Conservation (phyloP, 805 yeast genomes). For the Metschnikowia sp. region DNA sequence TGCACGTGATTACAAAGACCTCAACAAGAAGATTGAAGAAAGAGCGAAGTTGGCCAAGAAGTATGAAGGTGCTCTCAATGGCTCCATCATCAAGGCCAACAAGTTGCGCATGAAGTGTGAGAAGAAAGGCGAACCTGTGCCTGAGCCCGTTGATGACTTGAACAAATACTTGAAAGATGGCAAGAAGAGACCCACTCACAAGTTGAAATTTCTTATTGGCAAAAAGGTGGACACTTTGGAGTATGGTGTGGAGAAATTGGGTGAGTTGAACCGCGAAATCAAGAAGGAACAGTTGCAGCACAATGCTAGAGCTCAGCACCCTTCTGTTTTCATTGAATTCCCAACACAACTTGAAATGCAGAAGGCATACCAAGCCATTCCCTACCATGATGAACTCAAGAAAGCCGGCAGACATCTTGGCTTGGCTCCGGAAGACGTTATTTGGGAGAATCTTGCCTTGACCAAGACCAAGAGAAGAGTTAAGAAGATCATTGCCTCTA, state of each 20-base stretch:
- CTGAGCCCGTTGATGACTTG: slow-evolving; percentile 55
- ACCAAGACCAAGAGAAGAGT: slow-evolving; percentile 53
- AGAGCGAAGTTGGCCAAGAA: slow-evolving; percentile 58
- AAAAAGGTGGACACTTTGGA: slow-evolving; percentile 82
- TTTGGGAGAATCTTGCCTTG: slow-evolving; percentile 75
- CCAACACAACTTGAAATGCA: slow-evolving; percentile 84
- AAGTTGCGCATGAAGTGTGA: slow-evolving; percentile 51
- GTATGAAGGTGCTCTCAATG: slow-evolving; percentile 64
- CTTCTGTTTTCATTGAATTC: slow-evolving; percentile 79
- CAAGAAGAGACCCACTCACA: slow-evolving; percentile 78
- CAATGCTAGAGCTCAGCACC: slow-evolving; percentile 49
- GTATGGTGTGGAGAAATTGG: slow-evolving; percentile 63
- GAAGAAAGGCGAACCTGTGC: slow-evolving; percentile 55
- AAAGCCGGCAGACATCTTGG: slow-evolving; percentile 54
- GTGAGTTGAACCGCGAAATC: slow-evolving; percentile 67
- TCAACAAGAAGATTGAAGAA: slow-evolving; percentile 56
- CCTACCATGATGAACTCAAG: slow-evolving; percentile 48
- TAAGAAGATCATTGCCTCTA: slow-evolving; percentile 56
- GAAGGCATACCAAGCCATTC: slow-evolving; percentile 80
- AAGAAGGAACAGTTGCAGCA: slow-evolving; percentile 52
- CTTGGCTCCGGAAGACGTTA: slow-evolving; percentile 73
- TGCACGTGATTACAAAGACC: slow-evolving; percentile 59
- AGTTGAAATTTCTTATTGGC: slow-evolving; percentile 67
- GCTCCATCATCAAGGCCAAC: slow-evolving; percentile 56
- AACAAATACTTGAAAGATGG: slow-evolving; percentile 62